Base-by-base conservation (phyloP, 2,329 filamentous ascomycete genomes). In the Septoria petroselini region DNA sequence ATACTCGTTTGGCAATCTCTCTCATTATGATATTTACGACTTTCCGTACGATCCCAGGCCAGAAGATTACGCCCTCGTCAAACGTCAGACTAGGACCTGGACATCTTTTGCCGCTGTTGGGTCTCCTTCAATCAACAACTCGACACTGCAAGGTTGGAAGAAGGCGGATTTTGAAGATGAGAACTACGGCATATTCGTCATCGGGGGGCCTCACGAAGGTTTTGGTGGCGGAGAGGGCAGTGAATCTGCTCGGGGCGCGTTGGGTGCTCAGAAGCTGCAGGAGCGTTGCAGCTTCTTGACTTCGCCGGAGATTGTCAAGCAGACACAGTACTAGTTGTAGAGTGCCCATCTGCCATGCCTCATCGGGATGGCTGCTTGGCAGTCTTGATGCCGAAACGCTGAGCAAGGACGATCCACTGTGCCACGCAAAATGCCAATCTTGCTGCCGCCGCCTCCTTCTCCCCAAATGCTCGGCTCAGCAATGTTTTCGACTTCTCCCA, bases 281-380 rank as follows among this genome's bases (percentile, higher is more conserved):
- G 71, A 78, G 61, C 67, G 76, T 41, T 79, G 76, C 59, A 69
- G 54, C 2, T 76, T 75, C 46, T 65, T 77, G 15, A 75, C 76
- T 48, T 72, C 70, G 34, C 63, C 68, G 1, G 68, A 71, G 40
- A 65, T 77, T n/a, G 71, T 78, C 14, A 56, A 65, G 35, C 69
- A 74, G 58, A 25, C 25, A 21, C 18, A 41, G 17, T 52, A 52
- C 18, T 52, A 37, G 23, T 1, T 25, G 42, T 27, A n/a, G n/a
- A n/a, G n/a, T n/a, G n/a, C n/a, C n/a, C n/a, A n/a, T 5, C 23
- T 27, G 23, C 9, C 23, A 9, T 27, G 23, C 5, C 9, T 27
- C 23, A 9, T 27, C 23, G 23, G 9, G n/a, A 5, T 9, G 23
- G 9, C 23, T 5, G 23, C 23, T 27, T 27, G 23, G 9, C 5